Evolutionary conservation across 2,329 filamentous ascomycete species (phyloP), one percentile per base, ranked within the genome.

Genomic region (Dryadomyces sulphureus): DNA sequence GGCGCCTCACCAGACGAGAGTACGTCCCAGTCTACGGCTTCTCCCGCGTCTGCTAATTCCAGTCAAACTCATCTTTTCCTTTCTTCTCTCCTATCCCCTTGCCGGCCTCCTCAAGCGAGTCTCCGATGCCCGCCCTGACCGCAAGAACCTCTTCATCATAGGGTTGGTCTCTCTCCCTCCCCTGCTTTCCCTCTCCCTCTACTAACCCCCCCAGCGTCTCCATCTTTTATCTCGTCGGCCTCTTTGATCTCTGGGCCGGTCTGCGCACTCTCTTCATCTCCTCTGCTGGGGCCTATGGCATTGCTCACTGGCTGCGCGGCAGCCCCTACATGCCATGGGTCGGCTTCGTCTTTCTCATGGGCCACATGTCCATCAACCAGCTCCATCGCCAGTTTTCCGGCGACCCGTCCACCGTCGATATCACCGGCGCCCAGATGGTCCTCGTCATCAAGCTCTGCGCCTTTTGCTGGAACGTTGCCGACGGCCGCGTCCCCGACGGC

Each of bases 311-410:
- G 60, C 68, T 96, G 39, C 75, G 87, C 53, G 63, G 61, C 32
- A 89, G 87, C 19, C 86, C 87, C 1, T 85, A 90, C 60, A 98
- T 98, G 92, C 92, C 92, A 67, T 98, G 92, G 92, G 72, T 95
- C 43, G 88, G 80, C 49, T 98, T 98, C 62, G 70, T 86, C 43
- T 95, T 94, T 59, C 68, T 94, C 48, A 96, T 98, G 90, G 81
- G 81, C 46, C 90, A 98, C 65, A 85, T 96, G 82, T 90, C 89
- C 40, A 62, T 90, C 56, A 94, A 79, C 60, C 92, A 98, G 62
- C 81, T 98, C 51, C 68, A 77, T 48, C 84, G 93, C 35, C 87
- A 94, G 62, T 75, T 79, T 35, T 66, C 73, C 35, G 71, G 83
- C 54, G 72, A 77, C 50, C 76, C 84, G 0, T 70, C 75, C 35